Evolutionary conservation across 108 stramenopile genomes (phyloP).

Genomic region (Thalassiosira profunda): DNA sequence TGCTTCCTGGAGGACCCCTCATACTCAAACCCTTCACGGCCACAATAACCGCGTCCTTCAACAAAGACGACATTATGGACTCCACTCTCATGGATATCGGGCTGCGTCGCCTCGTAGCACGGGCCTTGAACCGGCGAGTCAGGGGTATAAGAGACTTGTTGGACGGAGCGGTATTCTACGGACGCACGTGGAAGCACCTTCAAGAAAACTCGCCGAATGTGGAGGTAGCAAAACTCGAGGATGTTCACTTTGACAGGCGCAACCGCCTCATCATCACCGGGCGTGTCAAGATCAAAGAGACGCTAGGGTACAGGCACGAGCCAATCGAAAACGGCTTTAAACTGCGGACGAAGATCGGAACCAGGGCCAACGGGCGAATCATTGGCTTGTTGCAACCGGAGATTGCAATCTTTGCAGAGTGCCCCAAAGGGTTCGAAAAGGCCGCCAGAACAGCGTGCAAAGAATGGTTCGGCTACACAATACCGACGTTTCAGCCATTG

Average conservation of each 20-base stretch:
- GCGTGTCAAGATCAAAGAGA: conserved; percentile 66
- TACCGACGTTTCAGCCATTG: conserved; percentile 53
- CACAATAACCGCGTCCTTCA: conserved; percentile 83
- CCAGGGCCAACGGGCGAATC: conserved; percentile 66
- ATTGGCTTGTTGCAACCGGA: conserved; percentile 82
- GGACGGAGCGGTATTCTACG: conserved; percentile 89
- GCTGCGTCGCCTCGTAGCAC: conserved; percentile 74
- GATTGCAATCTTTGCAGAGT: conserved; percentile 81
- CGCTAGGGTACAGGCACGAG: conserved; percentile 23
- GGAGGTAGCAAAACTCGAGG: conserved; percentile 74
- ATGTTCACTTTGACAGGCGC: conserved; percentile 78
- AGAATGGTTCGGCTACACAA: conserved; percentile 40
- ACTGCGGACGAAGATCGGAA: conserved; percentile 85
- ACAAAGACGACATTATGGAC: conserved; percentile 79
- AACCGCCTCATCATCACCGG: conserved; percentile 87
- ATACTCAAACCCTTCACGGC: conserved; percentile 86
- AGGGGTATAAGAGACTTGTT: conserved; percentile 78
- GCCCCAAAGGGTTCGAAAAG: conserved; percentile 73
- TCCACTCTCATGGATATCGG: conserved; percentile 78
- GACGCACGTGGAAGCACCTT: conserved; percentile 76
- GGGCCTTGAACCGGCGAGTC: conserved; percentile 72
- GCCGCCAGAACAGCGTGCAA: conserved; percentile 25
- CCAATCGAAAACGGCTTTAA: conserved; percentile 86
- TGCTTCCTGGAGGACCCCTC: conserved; percentile 87
- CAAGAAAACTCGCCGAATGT: conserved; percentile 73